Percentiles rank a stretch among this genome's conserved stretches.
Evolutionary conservation across 257 asterid genomes (phyloP).

Genomic region (Ilex asprella): DNA sequence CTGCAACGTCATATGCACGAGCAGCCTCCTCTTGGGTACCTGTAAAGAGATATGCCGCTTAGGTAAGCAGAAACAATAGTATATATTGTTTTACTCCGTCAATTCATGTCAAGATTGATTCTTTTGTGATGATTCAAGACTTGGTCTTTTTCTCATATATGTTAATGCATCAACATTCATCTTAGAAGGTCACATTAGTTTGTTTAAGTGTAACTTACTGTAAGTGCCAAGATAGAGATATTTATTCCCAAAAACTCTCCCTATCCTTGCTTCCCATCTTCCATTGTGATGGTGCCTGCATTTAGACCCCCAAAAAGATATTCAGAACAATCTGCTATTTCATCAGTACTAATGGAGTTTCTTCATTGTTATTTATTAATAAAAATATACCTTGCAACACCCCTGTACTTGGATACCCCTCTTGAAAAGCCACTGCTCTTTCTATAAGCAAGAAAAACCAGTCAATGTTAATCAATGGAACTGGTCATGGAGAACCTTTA

Average conservation of each 20-base stretch:
- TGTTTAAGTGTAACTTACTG: neutral
- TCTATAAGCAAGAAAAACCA: slow-evolving; percentile 18
- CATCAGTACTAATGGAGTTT: neutral
- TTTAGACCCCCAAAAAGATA: neutral
- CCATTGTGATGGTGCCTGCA: neutral
- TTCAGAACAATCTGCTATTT: neutral
- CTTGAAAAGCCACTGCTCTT: slow-evolving; percentile 84
- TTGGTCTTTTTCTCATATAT: too few relatives aligned
- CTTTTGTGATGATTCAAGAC: too few relatives aligned
- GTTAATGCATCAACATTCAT: too few relatives aligned
- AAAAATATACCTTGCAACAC: slow-evolving; percentile 68
- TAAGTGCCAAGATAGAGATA: neutral
- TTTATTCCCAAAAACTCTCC: slow-evolving; percentile 1
- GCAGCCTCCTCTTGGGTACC: slow-evolving; percentile 71
- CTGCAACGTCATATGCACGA: slow-evolving; percentile 60
- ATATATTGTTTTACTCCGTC: too few relatives aligned
- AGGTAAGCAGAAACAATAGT: too few relatives aligned
- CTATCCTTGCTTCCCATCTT: neutral
- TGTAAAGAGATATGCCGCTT: neutral
- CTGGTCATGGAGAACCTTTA: neutral
- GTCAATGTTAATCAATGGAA: neutral
- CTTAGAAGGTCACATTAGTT: neutral
- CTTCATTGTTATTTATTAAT: neutral
- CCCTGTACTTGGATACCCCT: slow-evolving; percentile 82
- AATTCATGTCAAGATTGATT: too few relatives aligned